These are phyloP conservation scores for Eucalyptus decipiens DNA, from an alignment of 345 rosid species.

Conservation along the genomic window DNA sequence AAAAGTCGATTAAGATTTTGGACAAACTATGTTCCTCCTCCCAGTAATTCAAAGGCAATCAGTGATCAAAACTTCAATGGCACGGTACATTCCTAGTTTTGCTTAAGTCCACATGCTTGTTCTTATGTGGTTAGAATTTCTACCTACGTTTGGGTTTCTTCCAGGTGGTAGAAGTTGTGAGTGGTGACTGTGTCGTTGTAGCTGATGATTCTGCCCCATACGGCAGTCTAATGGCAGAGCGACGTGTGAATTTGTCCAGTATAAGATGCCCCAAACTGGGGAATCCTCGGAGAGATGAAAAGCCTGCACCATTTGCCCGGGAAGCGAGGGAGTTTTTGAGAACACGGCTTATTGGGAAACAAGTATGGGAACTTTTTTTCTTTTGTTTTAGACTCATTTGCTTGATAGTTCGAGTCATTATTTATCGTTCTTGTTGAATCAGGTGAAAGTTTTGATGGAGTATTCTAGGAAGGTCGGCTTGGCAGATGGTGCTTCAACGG, in stretches of 20 bases:
- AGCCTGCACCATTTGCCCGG: constrained; percentile 88
- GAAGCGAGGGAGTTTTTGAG: constrained; percentile 89
- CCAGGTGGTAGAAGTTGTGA: constrained; percentile 93
- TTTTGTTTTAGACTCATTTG: neutral
- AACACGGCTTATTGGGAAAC: constrained; percentile 66
- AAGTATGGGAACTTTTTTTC: constrained; percentile 21
- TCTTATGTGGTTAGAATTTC: neutral
- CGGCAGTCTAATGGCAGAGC: constrained; percentile 80
- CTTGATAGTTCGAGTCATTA: neutral
- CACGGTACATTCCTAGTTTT: constrained; percentile 32
- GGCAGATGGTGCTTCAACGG: constrained; percentile 46
- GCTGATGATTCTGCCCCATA: constrained; percentile 88
- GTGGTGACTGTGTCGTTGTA: constrained; percentile 88
- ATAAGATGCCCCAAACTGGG: constrained; percentile 90
- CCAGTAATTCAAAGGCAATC: constrained; percentile 80
- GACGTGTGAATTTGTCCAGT: constrained; percentile 86
- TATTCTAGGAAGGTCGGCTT: constrained; percentile 68
- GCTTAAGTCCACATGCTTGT: neutral
- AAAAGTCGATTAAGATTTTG: constrained; percentile 67
- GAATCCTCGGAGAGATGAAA: constrained; percentile 80
- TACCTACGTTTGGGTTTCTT: neutral
- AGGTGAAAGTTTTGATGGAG: constrained; percentile 96
- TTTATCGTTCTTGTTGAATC: neutral
- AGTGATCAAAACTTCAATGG: constrained; percentile 87
- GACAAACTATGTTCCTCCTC: constrained; percentile 83